Percentiles rank a stretch among this genome's conserved stretches.
Evolutionary conservation across 1,139 yeast species (phyloP).

Genomic region (Candida glucosophila): DNA sequence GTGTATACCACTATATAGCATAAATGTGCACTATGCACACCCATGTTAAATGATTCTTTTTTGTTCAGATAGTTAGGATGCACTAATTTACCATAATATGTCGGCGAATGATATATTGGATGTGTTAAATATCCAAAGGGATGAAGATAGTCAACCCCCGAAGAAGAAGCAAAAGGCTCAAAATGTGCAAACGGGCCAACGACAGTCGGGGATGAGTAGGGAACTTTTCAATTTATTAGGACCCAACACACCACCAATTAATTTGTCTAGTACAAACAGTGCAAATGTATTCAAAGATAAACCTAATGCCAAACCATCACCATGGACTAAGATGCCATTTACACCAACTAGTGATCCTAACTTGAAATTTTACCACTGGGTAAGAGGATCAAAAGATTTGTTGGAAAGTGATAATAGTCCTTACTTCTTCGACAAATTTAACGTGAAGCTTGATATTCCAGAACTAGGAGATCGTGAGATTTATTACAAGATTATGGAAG

Average conservation of each 20-base stretch:
- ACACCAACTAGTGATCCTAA: conserved; percentile 43
- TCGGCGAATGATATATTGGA: conserved; percentile 65
- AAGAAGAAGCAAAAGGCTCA: conserved; percentile 24
- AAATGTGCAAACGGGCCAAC: conserved; percentile 22
- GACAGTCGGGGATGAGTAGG: conserved; percentile 78
- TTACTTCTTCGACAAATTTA: conserved; percentile 69
- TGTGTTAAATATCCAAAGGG: conserved; percentile 59
- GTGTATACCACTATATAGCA: conserved; percentile 68
- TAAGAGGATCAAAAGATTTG: conserved; percentile 57
- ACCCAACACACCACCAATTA: conserved; percentile 84
- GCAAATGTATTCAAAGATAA: conserved; percentile 54
- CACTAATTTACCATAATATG: conserved; percentile 14
- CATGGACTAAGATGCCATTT: conserved; percentile 72
- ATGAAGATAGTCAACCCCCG: conserved; percentile 25
- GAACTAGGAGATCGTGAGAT: conserved; percentile 55
- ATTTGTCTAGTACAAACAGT: conserved; percentile 38
- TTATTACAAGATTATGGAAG: conserved; percentile 43
- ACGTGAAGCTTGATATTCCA: conserved; percentile 65
- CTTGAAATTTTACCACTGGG: conserved; percentile 70
- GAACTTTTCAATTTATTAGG: conserved; percentile 85
- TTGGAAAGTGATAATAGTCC: conserved; percentile 36
- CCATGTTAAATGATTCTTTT: too few species aligned
- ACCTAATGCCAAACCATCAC: conserved; percentile 62
- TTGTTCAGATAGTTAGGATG: conserved; percentile 11
- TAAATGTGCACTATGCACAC: too few species aligned